phyloP scores from a whole-genome alignment of 192 early-diverging fungal species.

The Entrophospora sp. region DNA sequence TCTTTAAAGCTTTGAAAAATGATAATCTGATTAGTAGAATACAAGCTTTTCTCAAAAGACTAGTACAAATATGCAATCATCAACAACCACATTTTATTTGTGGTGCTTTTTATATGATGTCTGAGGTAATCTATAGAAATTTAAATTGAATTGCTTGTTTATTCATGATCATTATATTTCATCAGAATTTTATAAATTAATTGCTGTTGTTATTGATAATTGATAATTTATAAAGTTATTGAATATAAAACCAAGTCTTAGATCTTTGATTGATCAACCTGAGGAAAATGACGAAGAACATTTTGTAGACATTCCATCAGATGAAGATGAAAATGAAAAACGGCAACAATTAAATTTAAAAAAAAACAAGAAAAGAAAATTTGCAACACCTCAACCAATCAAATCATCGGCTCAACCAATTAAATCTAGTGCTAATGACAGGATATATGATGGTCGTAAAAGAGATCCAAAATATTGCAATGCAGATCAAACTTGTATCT shows the following conservation, averaged over 20 bases:
- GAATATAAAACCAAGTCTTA: slow-evolving; percentile 46
- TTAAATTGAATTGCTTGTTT: not conserved
- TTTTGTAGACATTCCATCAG: slow-evolving; percentile 52
- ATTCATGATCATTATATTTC: not conserved
- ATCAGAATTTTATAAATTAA: not conserved
- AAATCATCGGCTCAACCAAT: not conserved
- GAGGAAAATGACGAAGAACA: slow-evolving; percentile 66
- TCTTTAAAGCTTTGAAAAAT: slow-evolving; percentile 73
- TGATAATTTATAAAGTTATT: no score
- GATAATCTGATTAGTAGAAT: slow-evolving; percentile 60
- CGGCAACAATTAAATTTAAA: no score
- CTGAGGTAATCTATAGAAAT: slow-evolving; percentile 42
- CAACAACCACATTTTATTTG: slow-evolving; percentile 79
- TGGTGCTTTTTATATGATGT: slow-evolving; percentile 74
- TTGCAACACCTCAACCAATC: slow-evolving; percentile 1
- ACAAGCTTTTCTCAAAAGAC: slow-evolving; percentile 83
- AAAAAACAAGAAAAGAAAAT: slow-evolving; percentile 20
- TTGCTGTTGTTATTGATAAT: slow-evolving; percentile 27
- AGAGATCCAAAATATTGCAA: slow-evolving; percentile 78
- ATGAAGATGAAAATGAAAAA: slow-evolving; percentile 40
- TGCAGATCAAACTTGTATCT: slow-evolving; percentile 76
- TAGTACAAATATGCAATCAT: slow-evolving; percentile 67
- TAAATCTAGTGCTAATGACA: not conserved
- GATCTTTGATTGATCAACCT: slow-evolving; percentile 51
- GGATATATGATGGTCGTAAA: slow-evolving; percentile 72